These are phyloP conservation scores for Boletellus deceptivus DNA, from an alignment of 1,284 basidiomycete genomes.

Conservation along the genomic window DNA sequence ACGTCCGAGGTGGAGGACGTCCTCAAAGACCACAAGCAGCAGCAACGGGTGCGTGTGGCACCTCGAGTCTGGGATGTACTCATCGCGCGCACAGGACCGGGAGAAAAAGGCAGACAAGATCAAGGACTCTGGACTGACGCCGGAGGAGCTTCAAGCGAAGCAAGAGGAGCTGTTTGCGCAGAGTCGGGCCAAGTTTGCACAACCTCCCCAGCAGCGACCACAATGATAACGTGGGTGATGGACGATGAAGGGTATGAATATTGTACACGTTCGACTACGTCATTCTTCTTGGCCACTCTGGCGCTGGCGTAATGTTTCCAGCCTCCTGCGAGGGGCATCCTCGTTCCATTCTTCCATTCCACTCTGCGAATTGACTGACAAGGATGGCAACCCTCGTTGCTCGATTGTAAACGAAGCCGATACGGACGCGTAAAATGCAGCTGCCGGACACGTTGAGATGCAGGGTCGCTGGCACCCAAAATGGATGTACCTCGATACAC, in stretches of 20 bases:
- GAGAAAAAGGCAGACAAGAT: constrained; percentile 89
- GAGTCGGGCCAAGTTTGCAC: constrained; percentile 72
- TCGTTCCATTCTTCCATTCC: constrained; percentile 63
- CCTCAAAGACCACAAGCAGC: constrained; percentile 92
- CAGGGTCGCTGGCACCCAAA: constrained; percentile 1
- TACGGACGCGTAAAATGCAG: constrained; percentile 68
- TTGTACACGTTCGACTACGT: constrained; percentile 31
- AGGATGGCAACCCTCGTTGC: constrained; percentile 69
- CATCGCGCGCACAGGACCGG: constrained; percentile 55
- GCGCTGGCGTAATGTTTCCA: constrained; percentile 46
- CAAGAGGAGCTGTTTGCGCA: constrained; percentile 93
- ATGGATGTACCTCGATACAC: constrained; percentile 55
- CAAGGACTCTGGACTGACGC: constrained; percentile 86
- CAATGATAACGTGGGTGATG: constrained; percentile 7
- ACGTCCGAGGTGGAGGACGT: constrained; percentile 89
- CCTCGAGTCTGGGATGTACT: constrained; percentile 6
- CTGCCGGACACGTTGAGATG: constrained; percentile 39
- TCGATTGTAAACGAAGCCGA: constrained; percentile 85
- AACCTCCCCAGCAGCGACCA: constrained; percentile 35
- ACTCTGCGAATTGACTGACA: constrained; percentile 34
- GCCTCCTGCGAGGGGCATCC: constrained; percentile 54
- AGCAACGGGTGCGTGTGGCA: constrained; percentile 71
- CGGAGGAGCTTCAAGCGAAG: constrained; percentile 84
- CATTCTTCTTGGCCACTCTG: constrained; percentile 36
- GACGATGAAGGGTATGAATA: constrained; percentile 12